Base-by-base conservation (phyloP, 306 rosid species). In the Carpinus viminea region DNA sequence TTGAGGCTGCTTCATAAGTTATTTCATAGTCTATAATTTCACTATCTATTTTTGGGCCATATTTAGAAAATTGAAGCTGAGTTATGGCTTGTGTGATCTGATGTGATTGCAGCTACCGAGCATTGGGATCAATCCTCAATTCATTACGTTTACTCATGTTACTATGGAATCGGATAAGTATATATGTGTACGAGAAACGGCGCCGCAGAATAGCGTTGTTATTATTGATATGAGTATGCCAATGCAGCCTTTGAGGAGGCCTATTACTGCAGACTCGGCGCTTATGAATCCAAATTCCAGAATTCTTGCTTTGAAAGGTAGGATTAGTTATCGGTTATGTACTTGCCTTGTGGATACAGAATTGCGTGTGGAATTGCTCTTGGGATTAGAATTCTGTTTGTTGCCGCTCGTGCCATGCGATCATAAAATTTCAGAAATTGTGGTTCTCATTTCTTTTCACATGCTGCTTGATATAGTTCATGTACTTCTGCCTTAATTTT, bases 151-250 rank as follows among this genome's bases (percentile, higher is more conserved):
- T 78, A 94, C 97, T 38, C 98, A 94, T 78, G 98, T 94, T 62
- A 94, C 98, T 34, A 92, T 94, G 98, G 98, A 94, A 81, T 94
- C 98, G 0, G 98, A 94, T 46, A 94, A 94, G 90, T 94, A 90
- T 74, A 94, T 94, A 78, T 94, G 98, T 31, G 96, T 94, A 66
- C 87, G 98, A 21, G 98, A 94, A 82, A 94, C 98, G 0, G 5
- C 98, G 26, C 98, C 98, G 0, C 97, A 92, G 87, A 94, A 92
- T 79, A 94, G 98, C 45, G 92, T 94, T 70, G 98, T 94, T 51
- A 94, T 94, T 68, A 73, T 94, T 34, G 98, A 94, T 82, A 94
- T 92, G 98, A 94, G 65, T 77, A 85, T 90, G 97, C 98, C 98
- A 26, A 90, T 78, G 82, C 98, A 94, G 21, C 98, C 98, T 41